Evolutionary conservation across 495 filamentous ascomycete species (phyloP), one percentile per base, ranked within the genome.

Genomic region (Chaetomidium leptoderma): DNA sequence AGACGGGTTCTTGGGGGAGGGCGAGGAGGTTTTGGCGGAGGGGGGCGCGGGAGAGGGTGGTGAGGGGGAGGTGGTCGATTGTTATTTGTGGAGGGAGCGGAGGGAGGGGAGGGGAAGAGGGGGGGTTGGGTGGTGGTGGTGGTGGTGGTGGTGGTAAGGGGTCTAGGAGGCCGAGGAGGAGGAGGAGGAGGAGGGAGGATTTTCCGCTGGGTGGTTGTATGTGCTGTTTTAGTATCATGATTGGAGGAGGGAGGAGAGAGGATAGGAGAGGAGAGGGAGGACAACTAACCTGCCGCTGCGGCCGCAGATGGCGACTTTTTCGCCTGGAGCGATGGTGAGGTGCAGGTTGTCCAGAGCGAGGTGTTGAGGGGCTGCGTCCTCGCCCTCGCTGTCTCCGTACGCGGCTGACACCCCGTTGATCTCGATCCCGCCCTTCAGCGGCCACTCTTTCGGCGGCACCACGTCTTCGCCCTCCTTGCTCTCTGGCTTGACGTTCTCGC

Each of bases 81-180:
- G 44, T 60, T 17, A 66, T 60, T 17, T 19, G 14, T 10, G 6
- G 65, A 47, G 48, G 2, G 14, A 65, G 52, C 1, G n/a, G n/a
- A n/a, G n/a, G n/a, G n/a, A n/a, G n/a, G n/a, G n/a, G n/a, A n/a
- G n/a, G 63, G 60, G 13, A 48, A 58, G 26, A 64, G 48, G 7
- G 63, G 55, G 13, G 44, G 58, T 11, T 59, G 48, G 53, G 42
- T 23, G 39, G 29, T 5, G 57, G 79, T 77, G 44, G 88, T 89
- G 42, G 79, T 73, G n/a, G 29, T 16, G 29, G 39, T 23, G 36
- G 3, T 50, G 77, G 74, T 4, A 89, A 77, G 63, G 97, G 92
- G 61, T 60, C 59, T 42, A 98, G 95, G 51, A 98, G 91, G 39
- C 92, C 85, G 79, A 98, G 96, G 79, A 98, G 96, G n/a, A 97